phyloP scores from a whole-genome alignment of 805 yeast genomes.

The Yarrowia divulgata region DNA sequence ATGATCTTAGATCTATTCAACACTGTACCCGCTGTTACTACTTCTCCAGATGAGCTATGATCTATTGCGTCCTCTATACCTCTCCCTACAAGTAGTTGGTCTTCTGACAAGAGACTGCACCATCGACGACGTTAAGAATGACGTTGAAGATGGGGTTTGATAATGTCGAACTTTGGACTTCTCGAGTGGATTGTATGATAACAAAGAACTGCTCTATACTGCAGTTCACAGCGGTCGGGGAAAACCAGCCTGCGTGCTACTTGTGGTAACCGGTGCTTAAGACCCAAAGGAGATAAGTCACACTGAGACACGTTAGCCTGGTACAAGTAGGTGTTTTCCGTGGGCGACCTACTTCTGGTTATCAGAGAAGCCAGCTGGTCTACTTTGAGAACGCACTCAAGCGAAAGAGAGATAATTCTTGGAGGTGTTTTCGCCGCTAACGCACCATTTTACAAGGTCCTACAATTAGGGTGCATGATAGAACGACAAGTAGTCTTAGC shows the following conservation, averaged over 20 bases:
- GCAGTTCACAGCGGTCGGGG: not conserved
- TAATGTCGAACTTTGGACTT: not conserved
- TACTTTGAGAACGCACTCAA: not conserved
- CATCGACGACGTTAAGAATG: not conserved
- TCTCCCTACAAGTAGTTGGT: no score
- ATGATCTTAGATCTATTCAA: no score
- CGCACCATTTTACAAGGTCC: no score
- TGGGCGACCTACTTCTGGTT: no score
- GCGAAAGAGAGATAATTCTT: not conserved
- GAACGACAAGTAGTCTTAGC: not conserved
- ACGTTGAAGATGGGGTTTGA: not conserved
- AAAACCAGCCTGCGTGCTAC: not conserved
- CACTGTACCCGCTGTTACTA: no score
- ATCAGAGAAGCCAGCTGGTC: not conserved
- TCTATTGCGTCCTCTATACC: no score
- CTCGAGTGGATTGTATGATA: not conserved
- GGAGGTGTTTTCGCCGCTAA: no score
- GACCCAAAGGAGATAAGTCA: not conserved
- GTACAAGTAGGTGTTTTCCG: not conserved
- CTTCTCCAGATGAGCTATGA: no score
- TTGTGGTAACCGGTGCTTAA: no score
- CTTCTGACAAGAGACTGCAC: not conserved
- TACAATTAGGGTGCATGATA: no score
- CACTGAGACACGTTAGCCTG: not conserved
- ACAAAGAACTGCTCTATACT: not conserved